Conservation (phyloP, 768 basidiomycete genomes). For the Coprinopsis cinerea region DNA sequence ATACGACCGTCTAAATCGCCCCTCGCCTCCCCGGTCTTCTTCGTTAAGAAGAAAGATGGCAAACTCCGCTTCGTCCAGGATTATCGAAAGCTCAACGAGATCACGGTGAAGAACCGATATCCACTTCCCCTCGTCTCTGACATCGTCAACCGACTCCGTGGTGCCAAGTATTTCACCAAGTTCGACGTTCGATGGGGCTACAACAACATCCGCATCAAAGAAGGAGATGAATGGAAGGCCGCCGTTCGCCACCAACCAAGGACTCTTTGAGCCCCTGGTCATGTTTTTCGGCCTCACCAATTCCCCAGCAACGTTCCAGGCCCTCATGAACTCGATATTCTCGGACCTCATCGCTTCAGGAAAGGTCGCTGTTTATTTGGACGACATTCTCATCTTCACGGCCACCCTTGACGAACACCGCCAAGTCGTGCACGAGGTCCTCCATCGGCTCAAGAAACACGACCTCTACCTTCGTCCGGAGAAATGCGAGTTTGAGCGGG, state of each 20-base stretch:
- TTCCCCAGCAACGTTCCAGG: conserved; percentile 11
- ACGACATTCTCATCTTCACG: conserved; percentile 30
- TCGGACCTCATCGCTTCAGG: no score
- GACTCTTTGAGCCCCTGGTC: conserved; percentile 7
- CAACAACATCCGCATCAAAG: conserved; percentile 7
- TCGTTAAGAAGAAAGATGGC: no score
- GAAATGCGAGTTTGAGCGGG: no score
- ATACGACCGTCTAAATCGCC: conserved; percentile 19
- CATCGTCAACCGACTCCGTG: conserved; percentile 8
- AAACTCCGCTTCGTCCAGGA: no score
- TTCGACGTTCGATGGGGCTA: conserved; percentile 7
- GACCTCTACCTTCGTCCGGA: no score
- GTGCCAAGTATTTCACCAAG: conserved; percentile 7
- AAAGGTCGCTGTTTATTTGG: conserved; percentile 30
- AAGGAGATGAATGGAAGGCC: conserved; percentile 5
- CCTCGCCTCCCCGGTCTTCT: no score
- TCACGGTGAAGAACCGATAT: no score
- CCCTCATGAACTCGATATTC: conserved; percentile 4
- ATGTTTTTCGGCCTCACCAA: conserved; percentile 10
- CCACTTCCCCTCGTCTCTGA: no score
- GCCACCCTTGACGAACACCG: conserved; percentile 5
- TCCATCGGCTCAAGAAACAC: no score
- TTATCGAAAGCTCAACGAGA: no score
- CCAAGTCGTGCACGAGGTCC: no score
- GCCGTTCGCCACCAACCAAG: no score